phyloP scores from a whole-genome alignment of 2,329 filamentous ascomycete genomes.

The Sclerotinia trifoliorum region DNA sequence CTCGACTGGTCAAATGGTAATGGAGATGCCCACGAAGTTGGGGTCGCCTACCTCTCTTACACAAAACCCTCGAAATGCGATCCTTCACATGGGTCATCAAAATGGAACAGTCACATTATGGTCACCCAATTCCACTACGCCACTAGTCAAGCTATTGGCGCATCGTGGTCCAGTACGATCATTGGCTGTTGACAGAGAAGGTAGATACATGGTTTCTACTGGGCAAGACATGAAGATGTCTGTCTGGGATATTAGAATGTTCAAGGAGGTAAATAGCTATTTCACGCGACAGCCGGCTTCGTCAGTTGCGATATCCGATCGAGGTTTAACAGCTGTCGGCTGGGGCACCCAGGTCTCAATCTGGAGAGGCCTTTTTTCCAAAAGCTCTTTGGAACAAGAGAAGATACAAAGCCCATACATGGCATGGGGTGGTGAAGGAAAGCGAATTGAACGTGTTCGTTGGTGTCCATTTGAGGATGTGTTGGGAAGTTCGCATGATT shows the following conservation, averaged over 20 bases:
- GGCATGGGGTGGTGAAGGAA: constrained; percentile 85
- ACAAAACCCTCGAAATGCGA: constrained; percentile 90
- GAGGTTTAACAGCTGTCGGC: constrained; percentile 81
- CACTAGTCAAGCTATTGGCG: constrained; percentile 86
- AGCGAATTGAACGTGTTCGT: constrained; percentile 72
- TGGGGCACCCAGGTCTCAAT: constrained; percentile 88
- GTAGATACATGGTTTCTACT: constrained; percentile 91
- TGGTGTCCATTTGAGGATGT: constrained; percentile 98
- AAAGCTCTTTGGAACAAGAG: constrained; percentile 65
- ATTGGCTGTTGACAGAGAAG: constrained; percentile 81
- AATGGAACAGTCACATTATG: constrained; percentile 93
- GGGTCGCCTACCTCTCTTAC: constrained; percentile 79
- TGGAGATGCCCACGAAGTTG: constrained; percentile 79
- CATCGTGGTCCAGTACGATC: constrained; percentile 87
- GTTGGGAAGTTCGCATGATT: constrained; percentile 78
- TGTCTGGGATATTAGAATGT: constrained; percentile 95
- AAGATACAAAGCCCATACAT: constrained; percentile 90
- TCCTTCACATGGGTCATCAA: constrained; percentile 89
- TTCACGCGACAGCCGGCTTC: constrained; percentile 79
- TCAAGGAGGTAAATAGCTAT: constrained; percentile 89
- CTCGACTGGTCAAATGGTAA: constrained; percentile 84
- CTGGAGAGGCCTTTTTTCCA: constrained; percentile 87
- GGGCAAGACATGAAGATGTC: constrained; percentile 89
- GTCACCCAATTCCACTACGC: constrained; percentile 86
- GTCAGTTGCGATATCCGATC: constrained; percentile 84